Conservation (phyloP, 2,329 filamentous ascomycete species). For the Neoascochyta sp. region DNA sequence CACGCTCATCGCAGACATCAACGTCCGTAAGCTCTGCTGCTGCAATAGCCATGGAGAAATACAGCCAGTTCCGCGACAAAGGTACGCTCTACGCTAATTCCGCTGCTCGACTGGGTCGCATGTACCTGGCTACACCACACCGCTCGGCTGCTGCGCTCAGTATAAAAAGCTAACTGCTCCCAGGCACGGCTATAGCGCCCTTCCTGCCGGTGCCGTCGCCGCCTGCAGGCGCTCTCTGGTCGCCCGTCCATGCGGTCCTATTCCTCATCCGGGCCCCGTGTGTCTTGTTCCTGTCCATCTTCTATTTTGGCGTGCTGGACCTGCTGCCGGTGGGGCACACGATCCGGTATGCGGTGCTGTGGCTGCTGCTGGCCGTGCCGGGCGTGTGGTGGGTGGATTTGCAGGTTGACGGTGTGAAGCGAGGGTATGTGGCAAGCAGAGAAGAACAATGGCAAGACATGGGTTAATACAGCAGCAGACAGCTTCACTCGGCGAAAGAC, state of each 20-base stretch:
- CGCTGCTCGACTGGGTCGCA: no score
- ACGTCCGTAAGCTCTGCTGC: no score
- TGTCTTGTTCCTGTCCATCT: constrained; percentile 62
- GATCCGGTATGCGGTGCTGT: constrained; percentile 78
- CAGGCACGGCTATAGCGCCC: constrained; percentile 92
- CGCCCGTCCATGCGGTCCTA: constrained; percentile 64
- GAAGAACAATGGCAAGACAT: no score
- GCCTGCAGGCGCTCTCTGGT: constrained; percentile 56
- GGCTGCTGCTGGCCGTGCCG: constrained; percentile 81
- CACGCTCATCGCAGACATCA: no score
- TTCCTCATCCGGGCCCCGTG: constrained; percentile 79
- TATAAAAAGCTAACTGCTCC: no score
- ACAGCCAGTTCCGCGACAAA: constrained; percentile 86
- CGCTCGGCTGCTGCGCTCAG: no score
- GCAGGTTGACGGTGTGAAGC: constrained; percentile 95
- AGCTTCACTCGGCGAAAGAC: constrained; percentile 33
- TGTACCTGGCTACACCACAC: not conserved
- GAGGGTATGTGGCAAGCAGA: constrained; percentile 73
- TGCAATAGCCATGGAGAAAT: constrained; percentile 73
- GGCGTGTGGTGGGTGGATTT: constrained; percentile 98
- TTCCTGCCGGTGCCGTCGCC: constrained; percentile 79
- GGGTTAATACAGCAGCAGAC: no score
- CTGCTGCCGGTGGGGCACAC: constrained; percentile 69
- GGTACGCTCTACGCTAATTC: no score
- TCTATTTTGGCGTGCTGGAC: constrained; percentile 79